phyloP scores from a whole-genome alignment of 331 rosid species.

The Pyrus hybrid region DNA sequence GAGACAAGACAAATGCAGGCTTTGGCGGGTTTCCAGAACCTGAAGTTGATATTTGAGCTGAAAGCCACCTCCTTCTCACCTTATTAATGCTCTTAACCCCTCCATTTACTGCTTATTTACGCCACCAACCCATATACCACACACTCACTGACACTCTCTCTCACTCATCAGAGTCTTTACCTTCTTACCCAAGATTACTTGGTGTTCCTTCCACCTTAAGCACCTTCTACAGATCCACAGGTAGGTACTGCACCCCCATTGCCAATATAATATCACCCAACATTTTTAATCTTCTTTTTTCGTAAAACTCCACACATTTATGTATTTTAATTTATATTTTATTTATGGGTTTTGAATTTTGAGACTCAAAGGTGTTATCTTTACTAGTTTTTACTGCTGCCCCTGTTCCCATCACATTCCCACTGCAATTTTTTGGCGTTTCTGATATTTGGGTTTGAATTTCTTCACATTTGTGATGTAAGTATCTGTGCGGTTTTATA shows the following conservation, averaged over 20 bases:
- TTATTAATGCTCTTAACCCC: slow-evolving; percentile 26
- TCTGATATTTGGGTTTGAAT: slow-evolving; percentile 28
- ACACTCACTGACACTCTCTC: not conserved
- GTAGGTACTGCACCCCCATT: slow-evolving; percentile 12
- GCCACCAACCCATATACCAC: slow-evolving; percentile 14
- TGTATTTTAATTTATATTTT: not conserved
- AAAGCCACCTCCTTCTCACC: slow-evolving; percentile 57
- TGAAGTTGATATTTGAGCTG: slow-evolving; percentile 67
- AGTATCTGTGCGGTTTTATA: not conserved
- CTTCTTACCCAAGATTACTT: slow-evolving; percentile 52
- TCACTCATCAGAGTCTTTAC: slow-evolving; percentile 1
- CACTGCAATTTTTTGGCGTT: slow-evolving; percentile 29
- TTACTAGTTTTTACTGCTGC: slow-evolving; percentile 19
- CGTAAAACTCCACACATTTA: not conserved
- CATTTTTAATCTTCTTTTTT: not conserved
- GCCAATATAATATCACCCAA: slow-evolving; percentile 1
- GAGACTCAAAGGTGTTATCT: not conserved
- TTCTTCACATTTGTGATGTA: not conserved
- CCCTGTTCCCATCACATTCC: slow-evolving; percentile 5
- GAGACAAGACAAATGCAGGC: slow-evolving; percentile 17
- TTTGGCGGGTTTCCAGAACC: slow-evolving; percentile 37
- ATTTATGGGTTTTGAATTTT: not conserved
- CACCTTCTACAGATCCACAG: slow-evolving; percentile 53
- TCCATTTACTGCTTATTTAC: slow-evolving; percentile 46
- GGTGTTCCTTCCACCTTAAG: slow-evolving; percentile 57